Conservation (phyloP, 1,139 yeast genomes). For the Hyphopichia wangnamkhiaoensis region DNA sequence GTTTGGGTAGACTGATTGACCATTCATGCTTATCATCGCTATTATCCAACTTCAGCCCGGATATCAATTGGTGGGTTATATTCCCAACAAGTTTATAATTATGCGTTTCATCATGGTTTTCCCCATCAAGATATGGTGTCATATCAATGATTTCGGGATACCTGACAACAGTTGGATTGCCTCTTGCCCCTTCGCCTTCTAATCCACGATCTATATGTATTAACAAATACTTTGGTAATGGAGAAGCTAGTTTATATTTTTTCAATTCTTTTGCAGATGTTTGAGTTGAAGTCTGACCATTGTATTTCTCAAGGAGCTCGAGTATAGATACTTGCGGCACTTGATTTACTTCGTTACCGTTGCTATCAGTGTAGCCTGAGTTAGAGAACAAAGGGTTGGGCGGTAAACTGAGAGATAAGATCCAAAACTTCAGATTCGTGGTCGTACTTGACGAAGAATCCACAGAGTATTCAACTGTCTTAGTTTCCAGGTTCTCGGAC, state of each 20-base stretch:
- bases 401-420: slow-evolving; percentile 61
- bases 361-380: slow-evolving; percentile 21
- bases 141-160: slow-evolving; percentile 52
- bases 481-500: slow-evolving; percentile 18
- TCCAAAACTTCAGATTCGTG: slow-evolving; percentile 52
- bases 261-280: slow-evolving; percentile 21
- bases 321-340: slow-evolving; percentile 57
- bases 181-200: slow-evolving; percentile 30
- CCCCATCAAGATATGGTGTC: slow-evolving; percentile 27
- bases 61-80: slow-evolving; percentile 44
- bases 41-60: slow-evolving; percentile 20
- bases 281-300: slow-evolving; percentile 23
- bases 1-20: slow-evolving; percentile 50
- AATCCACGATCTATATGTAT: slow-evolving; percentile 57
- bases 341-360: slow-evolving; percentile 21
- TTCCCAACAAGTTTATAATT: slow-evolving; percentile 53
- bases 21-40: slow-evolving; percentile 41
- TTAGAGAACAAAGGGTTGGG: slow-evolving; percentile 54
- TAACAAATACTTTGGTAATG: slow-evolving; percentile 55
- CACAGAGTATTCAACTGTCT: slow-evolving; percentile 22
- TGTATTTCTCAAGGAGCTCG: slow-evolving; percentile 49
- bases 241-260: slow-evolving; percentile 37
- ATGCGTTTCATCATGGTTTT: slow-evolving; percentile 11
- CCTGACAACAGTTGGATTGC: slow-evolving; percentile 66
- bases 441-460: slow-evolving; percentile 14